Base-by-base conservation (phyloP, 2,329 filamentous ascomycete genomes). In the Neopestalotiopsis clavispora region DNA sequence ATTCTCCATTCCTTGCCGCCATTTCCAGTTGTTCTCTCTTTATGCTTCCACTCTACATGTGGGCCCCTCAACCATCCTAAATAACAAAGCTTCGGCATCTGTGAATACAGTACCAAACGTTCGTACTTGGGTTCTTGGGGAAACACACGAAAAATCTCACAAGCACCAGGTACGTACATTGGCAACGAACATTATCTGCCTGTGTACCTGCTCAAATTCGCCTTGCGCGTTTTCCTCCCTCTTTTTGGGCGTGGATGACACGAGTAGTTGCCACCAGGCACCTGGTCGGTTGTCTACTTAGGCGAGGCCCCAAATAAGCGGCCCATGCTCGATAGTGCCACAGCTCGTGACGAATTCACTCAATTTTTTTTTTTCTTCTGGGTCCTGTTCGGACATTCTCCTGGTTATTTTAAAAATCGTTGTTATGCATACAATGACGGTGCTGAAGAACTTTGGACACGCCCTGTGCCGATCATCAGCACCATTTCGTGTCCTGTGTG, bases 21-120 rank as follows among this genome's bases (percentile, higher is more conserved):
- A 40, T 34, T 62, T 62, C 59, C 59, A 62, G 32, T 3, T 40
- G 32, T 14, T 52, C 45, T 52, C 17, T 52, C 23, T 23, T 62
- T 62, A 62, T 62, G 59, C 59, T 62, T 62, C 59, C n/a, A 20
- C 14, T n/a, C 32, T 62, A 62, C 59, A 62, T 30, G 59, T 62
- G 59, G 59, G 34, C 23, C 58, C 4, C 14, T n/a, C 58, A n/a
- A n/a, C 13, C 57, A 59, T 59, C 10, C 57, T n/a, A 52, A 52
- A 7, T n/a, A 52, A 52, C 45, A 52, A 20, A 17, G 45, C 57
- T 59, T 30, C 12, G 57, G 23, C 57, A 34, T 23, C 57, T 30
- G 30, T 23, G n/a, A 28, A 28, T 28, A 7, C 20, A 23, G 12
- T 12, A 32, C 23, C 13, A 9, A 10, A 28, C 13, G 30, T 59